Percentiles rank a stretch among this genome's conserved stretches.
phyloP scores from a whole-genome alignment of 768 basidiomycete species.

The Boletus sp. region DNA sequence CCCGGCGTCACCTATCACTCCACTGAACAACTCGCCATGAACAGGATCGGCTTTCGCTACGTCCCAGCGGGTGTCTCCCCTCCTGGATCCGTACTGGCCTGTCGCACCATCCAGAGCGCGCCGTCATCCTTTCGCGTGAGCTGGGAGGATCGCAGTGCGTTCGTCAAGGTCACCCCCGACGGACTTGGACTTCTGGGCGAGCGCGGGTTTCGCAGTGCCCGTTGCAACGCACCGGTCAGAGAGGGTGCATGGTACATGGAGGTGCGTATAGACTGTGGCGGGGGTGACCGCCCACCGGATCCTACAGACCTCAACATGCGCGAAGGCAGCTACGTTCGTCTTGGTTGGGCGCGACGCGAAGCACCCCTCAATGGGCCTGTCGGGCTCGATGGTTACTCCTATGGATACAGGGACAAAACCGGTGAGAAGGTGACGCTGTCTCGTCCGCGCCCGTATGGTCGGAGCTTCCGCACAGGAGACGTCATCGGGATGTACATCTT shows the following conservation, averaged over 20 bases:
- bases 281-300: constrained; percentile 50
- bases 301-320: constrained; percentile 44
- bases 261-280: constrained; percentile 73
- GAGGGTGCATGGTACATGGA: constrained; percentile 96
- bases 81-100: constrained; percentile 55
- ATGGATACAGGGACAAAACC: constrained; percentile 86
- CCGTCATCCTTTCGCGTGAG: constrained; percentile 71
- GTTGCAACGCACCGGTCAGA: constrained; percentile 85
- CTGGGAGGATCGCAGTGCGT: constrained; percentile 90
- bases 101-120: constrained; percentile 77
- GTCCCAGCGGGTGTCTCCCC: constrained; percentile 74
- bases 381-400: constrained; percentile 92
- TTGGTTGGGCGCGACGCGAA: constrained; percentile 92
- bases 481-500: constrained; percentile 93
- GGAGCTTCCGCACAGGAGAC: constrained; percentile 75
- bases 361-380: constrained; percentile 91
- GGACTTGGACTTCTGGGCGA: constrained; percentile 75
- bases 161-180: constrained; percentile 76
- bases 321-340: constrained; percentile 79
- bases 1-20: constrained; percentile 53
- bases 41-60: constrained; percentile 79
- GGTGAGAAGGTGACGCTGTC: constrained; percentile 91
- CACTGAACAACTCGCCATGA: constrained; percentile 70
- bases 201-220: constrained; percentile 87
- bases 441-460: constrained; percentile 75